Conservation (phyloP, 164 flowering plant species). For the Paratinospora sagittata region DNA sequence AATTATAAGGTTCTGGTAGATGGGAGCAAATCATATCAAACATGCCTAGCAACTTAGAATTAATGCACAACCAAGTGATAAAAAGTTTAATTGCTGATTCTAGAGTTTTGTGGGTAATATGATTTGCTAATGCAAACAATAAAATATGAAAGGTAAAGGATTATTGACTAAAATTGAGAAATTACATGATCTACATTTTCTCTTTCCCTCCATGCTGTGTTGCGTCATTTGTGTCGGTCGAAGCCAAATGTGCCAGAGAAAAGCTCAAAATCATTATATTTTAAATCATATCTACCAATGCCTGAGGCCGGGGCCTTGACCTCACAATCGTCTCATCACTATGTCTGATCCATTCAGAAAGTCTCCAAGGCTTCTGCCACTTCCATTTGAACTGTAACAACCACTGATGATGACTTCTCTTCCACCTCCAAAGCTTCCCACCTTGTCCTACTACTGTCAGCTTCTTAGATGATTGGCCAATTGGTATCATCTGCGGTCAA, state of each 20-base stretch:
- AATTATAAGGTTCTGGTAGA: neutral
- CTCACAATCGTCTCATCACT: conserved; percentile 84
- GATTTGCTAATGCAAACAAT: no score
- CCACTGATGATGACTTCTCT: conserved; percentile 99
- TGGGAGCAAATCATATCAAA: neutral
- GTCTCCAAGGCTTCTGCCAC: conserved; percentile 99
- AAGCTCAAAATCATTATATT: conserved; percentile 12
- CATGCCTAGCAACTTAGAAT: neutral
- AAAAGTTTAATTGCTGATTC: no score
- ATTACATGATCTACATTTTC: conserved; percentile 35
- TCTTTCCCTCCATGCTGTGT: conserved; percentile 20
- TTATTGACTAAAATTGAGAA: neutral
- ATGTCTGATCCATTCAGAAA: conserved; percentile 92
- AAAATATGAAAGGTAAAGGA: no score
- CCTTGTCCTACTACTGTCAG: conserved; percentile 60
- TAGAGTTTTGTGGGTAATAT: no score
- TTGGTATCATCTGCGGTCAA: conserved; percentile 70
- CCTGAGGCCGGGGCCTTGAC: conserved; percentile 62
- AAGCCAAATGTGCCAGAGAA: conserved; percentile 22
- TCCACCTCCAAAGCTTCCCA: conserved; percentile 96
- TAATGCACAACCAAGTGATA: neutral
- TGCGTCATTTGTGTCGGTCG: conserved; percentile 21
- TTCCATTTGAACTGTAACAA: conserved; percentile 93
- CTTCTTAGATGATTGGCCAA: conserved; percentile 71
- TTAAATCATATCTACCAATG: conserved; percentile 41